Conservation (phyloP, 306 rosid species). For the Pachyrhizus erosus region DNA sequence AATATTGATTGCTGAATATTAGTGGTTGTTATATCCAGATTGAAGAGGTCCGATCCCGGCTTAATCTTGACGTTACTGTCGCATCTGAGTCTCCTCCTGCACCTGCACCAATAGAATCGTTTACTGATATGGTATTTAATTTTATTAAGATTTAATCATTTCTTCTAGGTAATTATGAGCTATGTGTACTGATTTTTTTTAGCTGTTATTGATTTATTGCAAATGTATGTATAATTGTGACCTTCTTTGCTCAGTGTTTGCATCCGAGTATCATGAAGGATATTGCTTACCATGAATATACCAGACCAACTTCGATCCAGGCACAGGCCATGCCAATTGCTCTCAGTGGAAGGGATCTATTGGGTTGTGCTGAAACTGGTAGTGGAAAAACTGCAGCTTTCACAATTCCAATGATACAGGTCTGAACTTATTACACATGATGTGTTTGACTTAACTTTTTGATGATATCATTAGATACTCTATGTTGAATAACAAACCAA, state of each 20-base stretch:
- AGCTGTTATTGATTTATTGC: not conserved
- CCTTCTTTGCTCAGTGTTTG: slow-evolving; percentile 62
- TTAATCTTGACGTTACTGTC: slow-evolving; percentile 77
- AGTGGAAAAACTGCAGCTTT: slow-evolving; percentile 95
- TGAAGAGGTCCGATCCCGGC: slow-evolving; percentile 76
- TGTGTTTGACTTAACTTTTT: slow-evolving; percentile 11
- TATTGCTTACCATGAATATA: slow-evolving; percentile 81
- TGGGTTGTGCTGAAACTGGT: slow-evolving; percentile 95
- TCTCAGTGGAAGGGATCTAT: slow-evolving; percentile 79
- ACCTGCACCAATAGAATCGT: slow-evolving; percentile 82
- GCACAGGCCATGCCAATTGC: slow-evolving; percentile 94
- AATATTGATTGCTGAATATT: slow-evolving; percentile 26
- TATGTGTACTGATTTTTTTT: not conserved
- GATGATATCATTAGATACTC: slow-evolving; percentile 10
- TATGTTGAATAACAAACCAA: not conserved
- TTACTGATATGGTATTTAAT: slow-evolving; percentile 66
- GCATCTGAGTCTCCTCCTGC: slow-evolving; percentile 66
- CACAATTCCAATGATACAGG: slow-evolving; percentile 90
- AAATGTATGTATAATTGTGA: slow-evolving; percentile 11
- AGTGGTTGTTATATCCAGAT: slow-evolving; percentile 53
- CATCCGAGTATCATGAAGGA: slow-evolving; percentile 82
- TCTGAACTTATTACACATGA: slow-evolving; percentile 38
- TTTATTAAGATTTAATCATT: not conserved
- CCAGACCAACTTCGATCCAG: slow-evolving; percentile 90
- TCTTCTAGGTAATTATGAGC: slow-evolving; percentile 10